phyloP scores from a whole-genome alignment of 768 basidiomycete species.

The Phlegmacium glaucopus region DNA sequence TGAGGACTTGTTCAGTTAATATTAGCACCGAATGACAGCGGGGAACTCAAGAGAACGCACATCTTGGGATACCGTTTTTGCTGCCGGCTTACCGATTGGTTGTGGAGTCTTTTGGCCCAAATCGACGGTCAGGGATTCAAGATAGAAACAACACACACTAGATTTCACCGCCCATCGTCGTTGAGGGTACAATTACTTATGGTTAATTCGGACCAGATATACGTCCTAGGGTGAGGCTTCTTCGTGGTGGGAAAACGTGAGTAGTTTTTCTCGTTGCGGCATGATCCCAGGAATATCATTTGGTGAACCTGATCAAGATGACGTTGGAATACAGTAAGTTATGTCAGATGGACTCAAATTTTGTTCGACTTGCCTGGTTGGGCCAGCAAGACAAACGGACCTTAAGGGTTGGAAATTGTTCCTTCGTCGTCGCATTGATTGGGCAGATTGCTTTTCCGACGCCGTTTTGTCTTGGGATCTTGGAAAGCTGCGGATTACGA shows the following conservation, averaged over 20 bases:
- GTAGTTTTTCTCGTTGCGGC: background rate
- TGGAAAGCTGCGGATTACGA: no score
- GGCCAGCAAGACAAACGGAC: no score
- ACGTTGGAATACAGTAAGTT: no score
- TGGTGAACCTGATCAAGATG: background rate
- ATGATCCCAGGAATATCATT: background rate
- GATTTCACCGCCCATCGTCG: background rate
- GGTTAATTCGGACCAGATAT: background rate
- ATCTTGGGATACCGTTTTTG: background rate
- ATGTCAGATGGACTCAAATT: background rate
- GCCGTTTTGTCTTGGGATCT: no score
- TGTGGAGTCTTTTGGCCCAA: background rate
- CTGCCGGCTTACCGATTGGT: slow-evolving; percentile 1
- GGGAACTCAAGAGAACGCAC: slow-evolving; percentile 7
- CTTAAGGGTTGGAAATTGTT: no score
- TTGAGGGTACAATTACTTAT: background rate
- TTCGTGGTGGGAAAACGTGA: background rate
- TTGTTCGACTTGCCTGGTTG: no score
- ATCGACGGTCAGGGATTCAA: background rate
- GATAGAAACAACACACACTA: background rate
- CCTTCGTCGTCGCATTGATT: no score
- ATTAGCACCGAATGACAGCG: slow-evolving; percentile 9
- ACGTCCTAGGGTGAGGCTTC: background rate
- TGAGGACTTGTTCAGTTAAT: background rate
- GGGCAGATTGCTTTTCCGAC: no score